These are phyloP conservation scores for Rosa hybrid DNA, from an alignment of 331 rosid genomes.

Conservation along the genomic window DNA sequence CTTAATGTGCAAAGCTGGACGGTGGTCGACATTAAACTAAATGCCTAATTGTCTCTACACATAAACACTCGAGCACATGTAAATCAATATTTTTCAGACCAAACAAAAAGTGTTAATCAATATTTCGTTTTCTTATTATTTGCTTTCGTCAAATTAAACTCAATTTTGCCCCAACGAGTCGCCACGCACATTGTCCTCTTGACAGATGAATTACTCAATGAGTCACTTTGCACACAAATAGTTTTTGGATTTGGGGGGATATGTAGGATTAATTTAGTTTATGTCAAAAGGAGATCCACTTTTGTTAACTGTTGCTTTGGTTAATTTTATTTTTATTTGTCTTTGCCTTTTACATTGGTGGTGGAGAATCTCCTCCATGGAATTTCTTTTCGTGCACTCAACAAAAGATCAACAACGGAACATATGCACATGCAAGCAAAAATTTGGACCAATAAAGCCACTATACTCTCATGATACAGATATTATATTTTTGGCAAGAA, in stretches of 20 bases:
- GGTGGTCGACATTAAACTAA: neutral
- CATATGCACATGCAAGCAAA: neutral
- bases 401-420: neutral
- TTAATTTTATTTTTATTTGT: neutral
- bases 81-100: neutral
- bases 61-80: neutral
- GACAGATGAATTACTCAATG: slow-evolving; percentile 1
- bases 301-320: neutral
- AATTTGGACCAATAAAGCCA: neutral
- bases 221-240: slow-evolving; percentile 15
- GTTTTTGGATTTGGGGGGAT: neutral
- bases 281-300: slow-evolving; percentile 7
- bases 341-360: neutral
- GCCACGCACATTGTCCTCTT: slow-evolving; percentile 27
- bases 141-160: neutral
- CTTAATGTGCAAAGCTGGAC: neutral
- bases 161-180: neutral
- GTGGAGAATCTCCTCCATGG: slow-evolving; percentile 3
- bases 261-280: neutral
- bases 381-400: neutral
- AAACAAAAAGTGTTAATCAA: neutral
- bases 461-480: neutral
- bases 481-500: neutral
- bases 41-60: neutral
- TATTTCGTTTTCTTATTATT: neutral